phyloP scores from a whole-genome alignment of 1,139 yeast genomes.

The Arxiozyma telluris region DNA sequence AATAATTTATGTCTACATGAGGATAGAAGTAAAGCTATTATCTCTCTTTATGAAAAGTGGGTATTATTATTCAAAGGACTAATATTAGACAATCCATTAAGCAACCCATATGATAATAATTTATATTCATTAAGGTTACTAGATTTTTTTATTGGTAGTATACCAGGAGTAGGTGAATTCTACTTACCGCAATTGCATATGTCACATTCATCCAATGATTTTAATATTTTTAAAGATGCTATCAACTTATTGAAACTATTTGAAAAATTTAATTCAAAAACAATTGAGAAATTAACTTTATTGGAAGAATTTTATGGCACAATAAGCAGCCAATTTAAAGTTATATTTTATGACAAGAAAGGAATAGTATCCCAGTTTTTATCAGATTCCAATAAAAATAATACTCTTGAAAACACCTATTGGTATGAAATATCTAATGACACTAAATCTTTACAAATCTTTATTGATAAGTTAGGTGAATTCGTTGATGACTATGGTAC shows the following conservation, averaged over 20 bases:
- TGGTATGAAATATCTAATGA: slow-evolving; percentile 27
- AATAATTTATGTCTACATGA: slow-evolving; percentile 6
- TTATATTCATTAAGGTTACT: slow-evolving; percentile 21
- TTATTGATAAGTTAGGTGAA: slow-evolving; percentile 14
- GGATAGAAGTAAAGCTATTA: slow-evolving; percentile 7
- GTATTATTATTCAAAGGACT: slow-evolving; percentile 20
- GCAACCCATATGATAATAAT: slow-evolving; percentile 24
- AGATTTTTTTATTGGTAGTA: slow-evolving; percentile 27
- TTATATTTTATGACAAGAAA: slow-evolving; percentile 22
- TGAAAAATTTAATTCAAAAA: slow-evolving; percentile 14
- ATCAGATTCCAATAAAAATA: slow-evolving; percentile 5
- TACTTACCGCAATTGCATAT: slow-evolving; percentile 26
- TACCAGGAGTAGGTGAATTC: slow-evolving; percentile 27
- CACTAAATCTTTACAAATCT: slow-evolving; percentile 15
- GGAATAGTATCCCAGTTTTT: slow-evolving; percentile 10
- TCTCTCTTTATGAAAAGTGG: slow-evolving; percentile 24
- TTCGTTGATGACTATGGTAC: neutral
- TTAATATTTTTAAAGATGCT: slow-evolving; percentile 14
- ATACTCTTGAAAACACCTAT: slow-evolving; percentile 8
- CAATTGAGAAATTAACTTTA: slow-evolving; percentile 14
- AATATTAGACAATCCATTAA: slow-evolving; percentile 22
- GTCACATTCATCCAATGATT: slow-evolving; percentile 7
- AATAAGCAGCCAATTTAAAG: slow-evolving; percentile 17
- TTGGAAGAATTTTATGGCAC: slow-evolving; percentile 17
- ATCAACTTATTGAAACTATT: slow-evolving; percentile 14